phyloP scores from a whole-genome alignment of 257 asterid genomes.

The Solanum etuberosum region DNA sequence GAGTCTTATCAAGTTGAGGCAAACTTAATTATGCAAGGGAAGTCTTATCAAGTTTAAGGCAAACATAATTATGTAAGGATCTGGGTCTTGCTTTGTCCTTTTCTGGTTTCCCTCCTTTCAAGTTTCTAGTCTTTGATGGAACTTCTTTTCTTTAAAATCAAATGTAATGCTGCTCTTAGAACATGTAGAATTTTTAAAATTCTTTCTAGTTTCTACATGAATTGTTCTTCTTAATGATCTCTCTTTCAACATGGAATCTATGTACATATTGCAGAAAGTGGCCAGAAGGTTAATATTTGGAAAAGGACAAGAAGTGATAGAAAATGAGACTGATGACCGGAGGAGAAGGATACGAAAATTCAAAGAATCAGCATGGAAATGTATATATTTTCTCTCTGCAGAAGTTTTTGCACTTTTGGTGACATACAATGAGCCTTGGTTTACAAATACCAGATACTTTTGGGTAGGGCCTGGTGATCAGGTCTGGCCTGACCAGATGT shows the following conservation, averaged over 20 bases:
- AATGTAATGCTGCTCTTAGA: neutral
- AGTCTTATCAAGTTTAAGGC: neutral
- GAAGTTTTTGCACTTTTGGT: slow-evolving; percentile 71
- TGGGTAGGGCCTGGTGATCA: slow-evolving; percentile 90
- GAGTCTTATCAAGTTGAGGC: neutral
- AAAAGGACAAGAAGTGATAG: slow-evolving; percentile 41
- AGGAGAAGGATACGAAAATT: slow-evolving; percentile 72
- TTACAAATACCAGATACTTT: slow-evolving; percentile 54
- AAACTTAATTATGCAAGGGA: neutral
- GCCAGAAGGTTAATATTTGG: slow-evolving; percentile 65
- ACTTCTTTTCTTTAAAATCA: neutral
- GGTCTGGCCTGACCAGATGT: slow-evolving; percentile 81
- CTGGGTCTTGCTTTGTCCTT: neutral
- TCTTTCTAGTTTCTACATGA: neutral
- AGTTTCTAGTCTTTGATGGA: neutral
- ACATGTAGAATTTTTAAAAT: neutral
- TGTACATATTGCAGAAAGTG: slow-evolving; percentile 46
- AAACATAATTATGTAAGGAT: neutral
- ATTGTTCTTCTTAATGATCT: neutral
- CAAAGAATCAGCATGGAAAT: slow-evolving; percentile 99
- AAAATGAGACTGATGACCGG: slow-evolving; percentile 33
- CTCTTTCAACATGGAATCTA: slow-evolving; percentile 12
- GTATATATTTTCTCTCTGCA: slow-evolving; percentile 78
- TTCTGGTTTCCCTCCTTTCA: neutral
- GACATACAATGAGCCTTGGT: slow-evolving; percentile 90